Conservation (phyloP, 257 asterid species). For the Fraxinus pennsylvanica region DNA sequence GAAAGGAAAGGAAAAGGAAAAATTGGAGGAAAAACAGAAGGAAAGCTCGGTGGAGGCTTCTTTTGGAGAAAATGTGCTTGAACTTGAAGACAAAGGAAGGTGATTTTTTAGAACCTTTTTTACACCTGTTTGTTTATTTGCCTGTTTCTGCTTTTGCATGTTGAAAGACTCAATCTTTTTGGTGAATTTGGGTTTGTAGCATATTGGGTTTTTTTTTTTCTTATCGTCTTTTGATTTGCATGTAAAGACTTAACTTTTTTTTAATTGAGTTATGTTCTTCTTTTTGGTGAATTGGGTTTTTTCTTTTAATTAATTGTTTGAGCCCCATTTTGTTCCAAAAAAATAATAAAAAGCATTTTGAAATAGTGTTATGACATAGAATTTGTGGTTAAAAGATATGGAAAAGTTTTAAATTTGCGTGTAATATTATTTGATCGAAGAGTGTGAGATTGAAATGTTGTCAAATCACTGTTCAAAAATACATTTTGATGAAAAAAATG, state of each 20-base stretch:
- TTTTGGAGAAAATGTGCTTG: constrained; percentile 35
- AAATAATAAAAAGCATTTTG: no score
- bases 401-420: no score
- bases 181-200: background rate
- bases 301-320: background rate
- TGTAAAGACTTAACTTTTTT: background rate
- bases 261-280: background rate
- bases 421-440: no score
- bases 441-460: no score
- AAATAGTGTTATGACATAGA: no score
- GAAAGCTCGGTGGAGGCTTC: constrained; percentile 26
- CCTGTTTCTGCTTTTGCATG: background rate
- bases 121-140: background rate
- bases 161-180: constrained; percentile 6
- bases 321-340: no score
- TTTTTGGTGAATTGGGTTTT: background rate
- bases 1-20: constrained; percentile 1
- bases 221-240: background rate
- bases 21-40: constrained; percentile 11
- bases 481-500: no score
- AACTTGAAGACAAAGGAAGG: constrained; percentile 37
- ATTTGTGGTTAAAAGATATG: no score
- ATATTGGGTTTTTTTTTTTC: constrained; percentile 3
- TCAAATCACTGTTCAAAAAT: no score
- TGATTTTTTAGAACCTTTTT: background rate